Base-by-base conservation (phyloP, 2,329 filamentous ascomycete species). In the Sphaerulina musiva region DNA sequence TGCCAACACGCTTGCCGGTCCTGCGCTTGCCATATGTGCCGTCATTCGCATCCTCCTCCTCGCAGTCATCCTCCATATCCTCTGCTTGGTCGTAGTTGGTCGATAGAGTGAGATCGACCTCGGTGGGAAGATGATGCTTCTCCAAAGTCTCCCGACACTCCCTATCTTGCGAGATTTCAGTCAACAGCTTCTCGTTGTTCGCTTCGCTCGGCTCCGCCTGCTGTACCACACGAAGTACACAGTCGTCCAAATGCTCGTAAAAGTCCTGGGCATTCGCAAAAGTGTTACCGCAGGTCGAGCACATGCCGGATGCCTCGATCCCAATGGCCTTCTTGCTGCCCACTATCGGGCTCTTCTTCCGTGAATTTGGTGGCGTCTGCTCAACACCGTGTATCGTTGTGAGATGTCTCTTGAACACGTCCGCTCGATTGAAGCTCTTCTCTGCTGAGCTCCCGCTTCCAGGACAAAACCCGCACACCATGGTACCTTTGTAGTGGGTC, bases 401-500 rank as follows among this genome's bases (percentile, higher is more conserved):
- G 65, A 96, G 73, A 70, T 96, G 91, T 58, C 91, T 81, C 80
- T 95, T 96, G 80, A 96, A 96, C 58, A 95, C 90, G 62, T 96
- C 91, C 55, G 91, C 90, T 53, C 91, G 83, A 76, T 96, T 95
- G 70, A 96, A 96, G 60, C 87, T 92, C 80, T 95, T 96, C 73
- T 95, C 91, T 1, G 87, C 86, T 6, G 89, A 82, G 4, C 89
- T 92, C 3, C 91, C 91, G 29, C 88, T 89, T 34, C 89, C 89
- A 1, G 90, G 89, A 66, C 91, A 95, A 75, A 95, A 96, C 31
- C 89, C 90, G 68, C 91, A 96, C 23, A 95, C 89, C 91, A 95
- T 95, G 46, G 88, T 95, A 40, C 91, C 91, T 74, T 95, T 95
- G 80, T 95, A 96, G 71, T 96, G 91, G 4, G 91, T 96, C 59